These are phyloP conservation scores for Pelargonium cotyledonis DNA, from an alignment of 441 rosid genomes.

Conservation along the genomic window DNA sequence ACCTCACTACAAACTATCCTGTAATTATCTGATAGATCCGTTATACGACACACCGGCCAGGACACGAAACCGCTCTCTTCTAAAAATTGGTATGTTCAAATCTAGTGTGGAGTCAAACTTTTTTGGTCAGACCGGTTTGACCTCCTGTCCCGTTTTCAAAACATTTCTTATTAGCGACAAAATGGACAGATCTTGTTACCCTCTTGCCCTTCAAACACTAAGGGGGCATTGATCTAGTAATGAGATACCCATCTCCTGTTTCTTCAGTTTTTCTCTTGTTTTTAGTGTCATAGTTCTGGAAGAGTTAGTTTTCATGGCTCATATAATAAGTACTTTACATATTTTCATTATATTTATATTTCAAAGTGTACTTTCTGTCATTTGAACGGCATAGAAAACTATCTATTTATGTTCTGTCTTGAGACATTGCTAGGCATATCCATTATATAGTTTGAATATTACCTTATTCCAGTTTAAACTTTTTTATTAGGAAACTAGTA, in stretches of 20 bases:
- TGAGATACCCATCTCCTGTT: too few relatives aligned
- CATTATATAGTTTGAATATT: not conserved
- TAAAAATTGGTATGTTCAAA: too few relatives aligned
- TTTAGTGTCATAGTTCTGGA: not conserved
- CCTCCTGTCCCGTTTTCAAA: not conserved
- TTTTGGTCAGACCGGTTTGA: too few relatives aligned
- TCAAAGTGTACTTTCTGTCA: not conserved
- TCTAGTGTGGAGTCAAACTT: too few relatives aligned
- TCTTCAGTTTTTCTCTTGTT: too few relatives aligned
- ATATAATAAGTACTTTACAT: not conserved
- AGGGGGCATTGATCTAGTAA: too few relatives aligned
- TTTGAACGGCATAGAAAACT: not conserved
- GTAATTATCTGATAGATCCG: too few relatives aligned
- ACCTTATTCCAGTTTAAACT: conserved; percentile 19
- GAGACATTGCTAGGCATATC: not conserved
- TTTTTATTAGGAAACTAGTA: conserved; percentile 41
- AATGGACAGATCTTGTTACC: too few relatives aligned
- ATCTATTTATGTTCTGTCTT: not conserved
- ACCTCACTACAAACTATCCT: too few relatives aligned
- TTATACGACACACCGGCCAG: too few relatives aligned
- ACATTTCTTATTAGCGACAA: not conserved
- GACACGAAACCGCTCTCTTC: too few relatives aligned
- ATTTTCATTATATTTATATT: not conserved
- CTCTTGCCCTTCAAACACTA: too few relatives aligned
- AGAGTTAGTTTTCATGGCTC: not conserved